Base-by-base conservation (phyloP, 169 alveolate genomes). In the Plasmodium berghei region DNA sequence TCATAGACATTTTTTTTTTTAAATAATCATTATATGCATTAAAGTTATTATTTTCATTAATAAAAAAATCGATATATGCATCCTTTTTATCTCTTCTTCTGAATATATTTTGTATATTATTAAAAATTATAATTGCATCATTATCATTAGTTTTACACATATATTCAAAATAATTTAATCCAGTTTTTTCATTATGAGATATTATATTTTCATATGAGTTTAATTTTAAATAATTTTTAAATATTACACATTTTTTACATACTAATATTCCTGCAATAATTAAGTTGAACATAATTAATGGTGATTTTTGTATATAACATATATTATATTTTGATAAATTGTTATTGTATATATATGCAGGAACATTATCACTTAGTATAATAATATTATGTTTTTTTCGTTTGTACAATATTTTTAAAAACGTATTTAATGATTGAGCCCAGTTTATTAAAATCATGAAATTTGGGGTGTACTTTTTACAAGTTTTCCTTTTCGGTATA, bases 281-380 rank as follows among this genome's bases (percentile, higher is more conserved):
- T 69, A 86, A 40, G 26, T 86, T 86, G 52, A 70, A 71, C 22
- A 70, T 5, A 24, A 54, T 18, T 9, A 86, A 45, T 8, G 91
- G 91, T 3, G 87, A 86, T 73, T 86, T 86, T 22, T 86, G 91
- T 28, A 86, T 86, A 72, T 86, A 86, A 45, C 91, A 86, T 16
- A 86, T 61, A 52, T 64, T 86, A 72, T 86, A 86, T 34, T 59
- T 70, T 9, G 58, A 54, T 26, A 86, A 71, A 5, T 42, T 71
- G 18, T 86, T 86, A 66, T 86, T 86, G 45, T 86, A 66, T 26
- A 86, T 62, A 52, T 86, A 86, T 3, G 91, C 70, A 9, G 91
- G 91, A 14, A 86, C 52, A 46, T 86, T 87, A n/a, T 86, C 91
- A 52, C 91, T 61, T 64, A 86, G 48, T 28, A 86, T 71, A 55